These are phyloP conservation scores for Fibroporia radiculosa DNA, from an alignment of 768 basidiomycete genomes.

Conservation along the genomic window DNA sequence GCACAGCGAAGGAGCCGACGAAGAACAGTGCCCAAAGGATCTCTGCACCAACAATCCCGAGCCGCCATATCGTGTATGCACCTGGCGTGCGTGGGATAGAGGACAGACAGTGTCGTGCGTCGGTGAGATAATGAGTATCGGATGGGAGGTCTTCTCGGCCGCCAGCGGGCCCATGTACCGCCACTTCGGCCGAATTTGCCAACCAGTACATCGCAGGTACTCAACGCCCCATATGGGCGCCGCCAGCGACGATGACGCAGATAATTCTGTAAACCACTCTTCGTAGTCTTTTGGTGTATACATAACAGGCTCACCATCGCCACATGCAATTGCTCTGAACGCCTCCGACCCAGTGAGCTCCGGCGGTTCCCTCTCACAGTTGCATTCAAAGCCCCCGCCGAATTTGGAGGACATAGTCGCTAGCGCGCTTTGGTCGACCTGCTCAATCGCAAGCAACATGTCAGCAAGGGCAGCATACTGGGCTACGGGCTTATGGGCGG, in stretches of 20 bases:
- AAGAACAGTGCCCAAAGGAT: constrained; percentile 16
- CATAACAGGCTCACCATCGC: constrained; percentile 10
- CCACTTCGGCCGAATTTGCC: constrained; percentile 13
- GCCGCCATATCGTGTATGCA: constrained; percentile 12
- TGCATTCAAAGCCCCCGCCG: constrained; percentile 9
- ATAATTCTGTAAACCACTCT: constrained; percentile 3
- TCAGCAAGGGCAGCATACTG: constrained; percentile 7
- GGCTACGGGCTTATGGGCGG: constrained; percentile 7
- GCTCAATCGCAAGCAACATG: constrained; percentile 9
- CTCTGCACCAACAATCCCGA: constrained; percentile 14
- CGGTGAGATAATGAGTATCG: constrained; percentile 13
- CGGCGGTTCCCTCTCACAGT: constrained; percentile 2
- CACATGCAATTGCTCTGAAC: constrained; percentile 9
- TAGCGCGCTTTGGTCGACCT: constrained; percentile 9
- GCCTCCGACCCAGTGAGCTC: constrained; percentile 8
- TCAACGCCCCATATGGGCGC: constrained; percentile 10
- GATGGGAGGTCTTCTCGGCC: constrained; percentile 13
- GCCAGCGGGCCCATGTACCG: constrained; percentile 13
- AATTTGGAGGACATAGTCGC: constrained; percentile 5
- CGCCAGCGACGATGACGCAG: background rate
- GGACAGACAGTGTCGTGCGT: constrained; percentile 16
- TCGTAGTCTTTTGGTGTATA: constrained; percentile 4
- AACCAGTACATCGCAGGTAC: constrained; percentile 12
- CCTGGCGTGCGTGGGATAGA: constrained; percentile 10
- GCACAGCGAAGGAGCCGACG: constrained; percentile 14